A percentile compares a stretch with the other conserved stretches of the same genome.
phyloP scores from a whole-genome alignment of 2,329 filamentous ascomycete genomes.

The Neocatenulostroma microsporum region DNA sequence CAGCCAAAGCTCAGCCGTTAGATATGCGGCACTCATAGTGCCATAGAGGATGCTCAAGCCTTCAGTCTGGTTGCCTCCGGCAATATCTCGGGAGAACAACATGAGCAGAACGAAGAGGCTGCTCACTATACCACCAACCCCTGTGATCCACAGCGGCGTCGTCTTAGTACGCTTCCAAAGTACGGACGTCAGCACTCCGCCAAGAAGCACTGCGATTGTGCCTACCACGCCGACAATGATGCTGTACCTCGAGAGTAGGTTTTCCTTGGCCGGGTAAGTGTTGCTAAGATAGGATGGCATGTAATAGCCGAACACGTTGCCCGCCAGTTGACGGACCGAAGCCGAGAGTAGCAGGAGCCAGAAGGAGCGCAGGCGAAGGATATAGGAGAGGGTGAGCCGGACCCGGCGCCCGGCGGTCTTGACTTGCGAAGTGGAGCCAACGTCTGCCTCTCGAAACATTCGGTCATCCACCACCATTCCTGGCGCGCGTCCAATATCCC shows the following conservation, averaged over 20 bases:
- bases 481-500: slow-evolving; percentile 1
- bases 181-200: slow-evolving; percentile 1
- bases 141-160: slow-evolving; percentile 5
- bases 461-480: slow-evolving; percentile 2
- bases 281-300: slow-evolving; percentile 6
- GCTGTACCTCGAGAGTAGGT: slow-evolving; percentile 5
- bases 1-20: slow-evolving; percentile 6
- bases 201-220: slow-evolving; percentile 3
- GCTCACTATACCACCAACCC: slow-evolving; percentile 5
- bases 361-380: slow-evolving; percentile 6
- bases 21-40: slow-evolving; percentile 4
- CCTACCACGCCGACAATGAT: slow-evolving; percentile 8
- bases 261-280: neutral
- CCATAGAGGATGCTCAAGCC: slow-evolving; percentile 5
- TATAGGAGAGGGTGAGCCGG: neutral
- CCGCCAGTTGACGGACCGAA: slow-evolving; percentile 2
- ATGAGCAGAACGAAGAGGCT: slow-evolving; percentile 6
- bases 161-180: neutral
- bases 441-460: neutral
- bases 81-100: slow-evolving; percentile 6
- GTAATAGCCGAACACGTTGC: slow-evolving; percentile 8
- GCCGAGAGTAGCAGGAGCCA: slow-evolving; percentile 6
- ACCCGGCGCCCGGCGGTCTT: neutral
- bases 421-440: neutral
- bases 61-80: neutral